These are phyloP conservation scores for Aureobasidium sp. DNA, from an alignment of 2,329 filamentous ascomycete species.

Conservation along the genomic window DNA sequence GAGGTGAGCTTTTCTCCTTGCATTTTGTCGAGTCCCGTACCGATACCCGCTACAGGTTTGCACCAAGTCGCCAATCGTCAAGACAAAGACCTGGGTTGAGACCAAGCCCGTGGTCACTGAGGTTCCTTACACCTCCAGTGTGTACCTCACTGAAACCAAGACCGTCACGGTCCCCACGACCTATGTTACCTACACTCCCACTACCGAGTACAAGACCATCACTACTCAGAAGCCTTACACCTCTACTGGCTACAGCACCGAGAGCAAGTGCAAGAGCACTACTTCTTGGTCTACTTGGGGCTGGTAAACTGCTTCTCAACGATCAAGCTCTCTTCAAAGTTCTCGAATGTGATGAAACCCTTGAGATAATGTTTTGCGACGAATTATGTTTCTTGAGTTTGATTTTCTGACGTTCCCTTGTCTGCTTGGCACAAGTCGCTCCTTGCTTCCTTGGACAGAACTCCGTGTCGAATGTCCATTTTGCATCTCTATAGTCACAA, in stretches of 20 bases:
- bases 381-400: neutral
- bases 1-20: neutral
- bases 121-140: slow-evolving; percentile 1
- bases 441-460: neutral
- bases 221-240: slow-evolving; percentile 15
- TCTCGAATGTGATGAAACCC: neutral
- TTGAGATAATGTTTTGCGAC: neutral
- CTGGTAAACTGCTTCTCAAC: neutral
- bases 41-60: neutral
- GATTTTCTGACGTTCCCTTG: neutral
- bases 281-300: slow-evolving; percentile 19
- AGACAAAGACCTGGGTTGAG: neutral
- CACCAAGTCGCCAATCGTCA: neutral
- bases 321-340: too few species aligned
- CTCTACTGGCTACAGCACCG: neutral
- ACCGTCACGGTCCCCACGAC: neutral
- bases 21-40: neutral
- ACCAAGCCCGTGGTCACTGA: neutral
- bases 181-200: neutral
- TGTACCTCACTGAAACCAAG: slow-evolving; percentile 1
- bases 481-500: too few species aligned
- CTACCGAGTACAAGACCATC: slow-evolving; percentile 15
- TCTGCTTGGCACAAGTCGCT: too few species aligned
- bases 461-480: too few species aligned
- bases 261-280: slow-evolving; percentile 4